Conservation (phyloP, 495 filamentous ascomycete species). For the Talaromyces borbonicus region DNA sequence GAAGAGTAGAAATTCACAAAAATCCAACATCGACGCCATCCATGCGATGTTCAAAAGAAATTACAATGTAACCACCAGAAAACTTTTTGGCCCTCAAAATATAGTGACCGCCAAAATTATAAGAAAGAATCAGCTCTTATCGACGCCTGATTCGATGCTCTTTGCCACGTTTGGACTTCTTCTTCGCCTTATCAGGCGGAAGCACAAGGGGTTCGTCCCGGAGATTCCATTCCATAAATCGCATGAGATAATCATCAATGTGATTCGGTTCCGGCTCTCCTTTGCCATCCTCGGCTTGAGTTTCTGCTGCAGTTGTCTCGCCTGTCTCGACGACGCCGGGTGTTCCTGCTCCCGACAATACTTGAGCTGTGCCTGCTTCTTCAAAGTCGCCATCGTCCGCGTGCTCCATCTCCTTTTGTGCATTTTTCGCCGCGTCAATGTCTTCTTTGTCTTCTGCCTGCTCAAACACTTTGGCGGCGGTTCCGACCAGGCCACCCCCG, state of each 20-base stretch:
- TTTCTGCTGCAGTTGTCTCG: slow-evolving; percentile 20
- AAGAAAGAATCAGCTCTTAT: slow-evolving; percentile 12
- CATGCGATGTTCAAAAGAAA: not conserved
- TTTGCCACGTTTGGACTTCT: slow-evolving; percentile 63
- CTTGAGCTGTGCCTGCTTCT: slow-evolving; percentile 47
- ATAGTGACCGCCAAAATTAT: too few species aligned
- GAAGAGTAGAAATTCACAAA: not conserved
- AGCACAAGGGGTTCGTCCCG: slow-evolving; percentile 69
- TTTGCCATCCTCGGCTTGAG: slow-evolving; percentile 27
- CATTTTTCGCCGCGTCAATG: slow-evolving; percentile 72
- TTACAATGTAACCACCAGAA: not conserved
- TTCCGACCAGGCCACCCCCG: slow-evolving; percentile 23
- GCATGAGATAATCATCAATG: slow-evolving; percentile 82
- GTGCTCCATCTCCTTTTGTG: slow-evolving; percentile 77
- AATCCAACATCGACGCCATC: not conserved
- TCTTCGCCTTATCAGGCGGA: slow-evolving; percentile 73
- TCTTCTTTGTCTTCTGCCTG: slow-evolving; percentile 91
- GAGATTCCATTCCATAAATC: slow-evolving; percentile 65
- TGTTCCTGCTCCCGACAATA: slow-evolving; percentile 16
- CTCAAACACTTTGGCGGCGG: slow-evolving; percentile 55
- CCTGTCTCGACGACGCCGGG: slow-evolving; percentile 16
- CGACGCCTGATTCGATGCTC: slow-evolving; percentile 47
- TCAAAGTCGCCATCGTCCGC: slow-evolving; percentile 86
- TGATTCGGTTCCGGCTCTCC: slow-evolving; percentile 34
- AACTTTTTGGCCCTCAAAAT: too few species aligned